phyloP scores from a whole-genome alignment of 148 eudicot genomes.

The Persicaria maculosa region DNA sequence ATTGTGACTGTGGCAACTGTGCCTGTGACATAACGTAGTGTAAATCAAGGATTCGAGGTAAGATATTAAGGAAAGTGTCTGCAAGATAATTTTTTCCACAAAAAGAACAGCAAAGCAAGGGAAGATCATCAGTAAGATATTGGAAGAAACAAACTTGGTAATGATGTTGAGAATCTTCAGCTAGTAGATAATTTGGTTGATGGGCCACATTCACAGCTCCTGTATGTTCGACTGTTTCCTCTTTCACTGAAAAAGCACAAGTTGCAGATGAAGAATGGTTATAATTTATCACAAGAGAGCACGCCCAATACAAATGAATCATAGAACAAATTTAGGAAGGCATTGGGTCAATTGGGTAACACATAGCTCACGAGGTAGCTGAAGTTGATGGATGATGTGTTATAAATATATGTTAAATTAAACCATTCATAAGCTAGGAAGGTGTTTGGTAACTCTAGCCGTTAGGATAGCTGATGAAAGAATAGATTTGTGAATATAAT shows the following conservation, averaged over 20 bases:
- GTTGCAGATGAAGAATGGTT: neutral
- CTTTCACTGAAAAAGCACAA: neutral
- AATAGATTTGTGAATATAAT: too few species aligned
- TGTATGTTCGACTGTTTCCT: neutral
- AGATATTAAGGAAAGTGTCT: neutral
- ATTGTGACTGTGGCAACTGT: slow-evolving; percentile 17
- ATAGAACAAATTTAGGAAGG: neutral
- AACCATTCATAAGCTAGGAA: too few species aligned
- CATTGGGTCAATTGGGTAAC: too few species aligned
- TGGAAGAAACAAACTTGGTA: slow-evolving; percentile 33
- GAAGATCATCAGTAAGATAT: neutral
- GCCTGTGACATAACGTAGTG: slow-evolving; percentile 30
- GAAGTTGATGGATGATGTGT: too few species aligned
- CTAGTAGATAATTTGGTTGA: slow-evolving; percentile 2
- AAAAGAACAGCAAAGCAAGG: neutral
- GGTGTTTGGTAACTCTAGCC: too few species aligned
- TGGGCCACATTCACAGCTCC: slow-evolving; percentile 1
- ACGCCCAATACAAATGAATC: neutral
- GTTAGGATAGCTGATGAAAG: too few species aligned
- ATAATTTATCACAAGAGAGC: neutral
- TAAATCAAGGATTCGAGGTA: neutral
- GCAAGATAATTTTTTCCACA: neutral
- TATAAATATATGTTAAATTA: too few species aligned
- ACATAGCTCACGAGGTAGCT: too few species aligned
- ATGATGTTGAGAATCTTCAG: slow-evolving; percentile 46